Evolutionary conservation across 371 early-diverging fungal genomes (phyloP).

Genomic region (Syncephalis fuscata): DNA sequence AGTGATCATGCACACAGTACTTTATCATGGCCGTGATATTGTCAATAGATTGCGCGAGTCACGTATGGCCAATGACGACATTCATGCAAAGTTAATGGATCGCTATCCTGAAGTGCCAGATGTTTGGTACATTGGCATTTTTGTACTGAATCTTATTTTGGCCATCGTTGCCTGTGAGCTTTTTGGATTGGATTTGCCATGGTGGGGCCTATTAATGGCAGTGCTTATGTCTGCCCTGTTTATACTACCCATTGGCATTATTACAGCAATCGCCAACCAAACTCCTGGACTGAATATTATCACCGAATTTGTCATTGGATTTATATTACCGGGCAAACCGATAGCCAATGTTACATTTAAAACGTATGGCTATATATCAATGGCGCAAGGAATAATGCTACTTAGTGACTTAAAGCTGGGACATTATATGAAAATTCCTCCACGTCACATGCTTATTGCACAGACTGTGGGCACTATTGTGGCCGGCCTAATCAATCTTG

Average conservation of each 20-base stretch:
- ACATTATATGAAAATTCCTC: slow-evolving; percentile 47
- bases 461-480: slow-evolving; percentile 31
- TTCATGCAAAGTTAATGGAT: slow-evolving; percentile 26
- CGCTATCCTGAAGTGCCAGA: slow-evolving; percentile 40
- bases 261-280: slow-evolving; percentile 22
- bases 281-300: slow-evolving; percentile 16
- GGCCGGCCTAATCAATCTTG: slow-evolving; percentile 10
- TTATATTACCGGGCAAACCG: slow-evolving; percentile 37
- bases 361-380: slow-evolving; percentile 40
- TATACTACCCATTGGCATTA: slow-evolving; percentile 49
- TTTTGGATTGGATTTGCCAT: slow-evolving; percentile 28
- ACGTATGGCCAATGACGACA: slow-evolving; percentile 21
- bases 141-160: slow-evolving; percentile 33
- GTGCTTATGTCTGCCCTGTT: slow-evolving; percentile 13
- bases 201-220: too few relatives aligned
- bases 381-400: slow-evolving; percentile 7
- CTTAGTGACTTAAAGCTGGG: slow-evolving; percentile 29
- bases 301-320: slow-evolving; percentile 41
- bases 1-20: slow-evolving; percentile 26
- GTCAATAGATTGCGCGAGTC: slow-evolving; percentile 15
- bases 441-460: slow-evolving; percentile 27
- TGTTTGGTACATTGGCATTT: slow-evolving; percentile 54
- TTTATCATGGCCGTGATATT: slow-evolving; percentile 32
- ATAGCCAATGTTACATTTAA: slow-evolving; percentile 50
- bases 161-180: slow-evolving; percentile 40